Base-by-base conservation (phyloP, 2,329 filamentous ascomycete species). In the Raffaelea deltoideospora region DNA sequence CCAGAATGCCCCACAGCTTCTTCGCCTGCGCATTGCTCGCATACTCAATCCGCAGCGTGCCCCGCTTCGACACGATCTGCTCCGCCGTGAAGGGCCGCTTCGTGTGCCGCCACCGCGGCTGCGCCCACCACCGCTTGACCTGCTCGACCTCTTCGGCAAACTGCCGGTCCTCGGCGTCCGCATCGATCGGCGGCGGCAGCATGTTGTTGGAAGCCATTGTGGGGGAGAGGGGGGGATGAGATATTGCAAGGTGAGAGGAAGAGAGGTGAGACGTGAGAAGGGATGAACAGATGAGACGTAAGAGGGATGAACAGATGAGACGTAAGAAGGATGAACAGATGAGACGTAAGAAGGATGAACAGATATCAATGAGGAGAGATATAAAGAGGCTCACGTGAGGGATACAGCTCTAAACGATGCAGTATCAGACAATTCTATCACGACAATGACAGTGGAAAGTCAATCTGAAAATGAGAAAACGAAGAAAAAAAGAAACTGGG, bases 31-130 rank as follows among this genome's bases (percentile, higher is more conserved):
- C 65, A 57, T 92, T 93, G 63, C 87, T 90, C 17, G 90, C 79
- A 56, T 96, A 96, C 44, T 92, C 72, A 49, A 96, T 80, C 61
- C 80, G 84, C 50, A 98, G 65, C 52, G 81, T 87, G 40, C 90
- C 90, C 53, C 90, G 72, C 73, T 98, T 98, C 36, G 83, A 79
- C 45, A 93, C 90, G 53, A 98, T 96, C 63, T 93, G 83, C 68
- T 96, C 90, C 23, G 90, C 86, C 4, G 87, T 94, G 58, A 90
- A 98, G 19, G 90, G 79, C 40, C 90, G 73, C 64, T 82, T 87
- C 50, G 90, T 98, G 60, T 84, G 75, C 55, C 83, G 73, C 90
- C 90, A 98, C 68, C 90, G 73, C 39, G 85, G 74, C 50, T 92
- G 83, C 37, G 67, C 70, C 90, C 90, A 98, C 90, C 90, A 98